Evolutionary conservation across 441 rosid species (phyloP).

Genomic region (Adansonia gregorii): DNA sequence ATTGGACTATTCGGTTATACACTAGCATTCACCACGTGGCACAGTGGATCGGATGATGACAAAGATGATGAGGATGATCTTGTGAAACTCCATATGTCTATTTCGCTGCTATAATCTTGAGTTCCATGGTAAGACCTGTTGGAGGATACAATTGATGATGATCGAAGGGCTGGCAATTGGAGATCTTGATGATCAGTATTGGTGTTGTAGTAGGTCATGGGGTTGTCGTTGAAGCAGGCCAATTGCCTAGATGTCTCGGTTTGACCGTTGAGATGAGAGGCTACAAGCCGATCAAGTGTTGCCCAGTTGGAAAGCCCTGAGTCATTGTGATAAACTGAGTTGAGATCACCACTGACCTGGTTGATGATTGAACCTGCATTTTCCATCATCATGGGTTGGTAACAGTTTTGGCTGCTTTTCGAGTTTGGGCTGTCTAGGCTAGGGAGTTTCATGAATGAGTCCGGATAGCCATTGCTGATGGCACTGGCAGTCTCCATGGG

Average conservation of each 20-base stretch:
- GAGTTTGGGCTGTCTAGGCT: constrained; percentile 61
- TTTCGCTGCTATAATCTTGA: constrained; percentile 49
- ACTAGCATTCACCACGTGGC: constrained; percentile 58
- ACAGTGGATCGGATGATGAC: constrained; percentile 50
- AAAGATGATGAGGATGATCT: constrained; percentile 38
- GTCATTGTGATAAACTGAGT: constrained; percentile 30
- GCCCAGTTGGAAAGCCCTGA: constrained; percentile 58
- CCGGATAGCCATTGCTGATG: constrained; percentile 31
- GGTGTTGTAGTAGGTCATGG: constrained; percentile 35
- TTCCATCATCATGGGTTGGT: constrained; percentile 40
- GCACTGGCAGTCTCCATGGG: constrained; percentile 18
- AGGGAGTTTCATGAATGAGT: constrained; percentile 68
- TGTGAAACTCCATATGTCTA: constrained; percentile 57
- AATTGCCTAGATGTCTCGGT: constrained; percentile 44
- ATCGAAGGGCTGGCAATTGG: constrained; percentile 41
- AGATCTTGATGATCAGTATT: constrained; percentile 32
- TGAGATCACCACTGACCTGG: constrained; percentile 41
- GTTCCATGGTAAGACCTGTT: constrained; percentile 42
- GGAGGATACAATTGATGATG: constrained; percentile 35
- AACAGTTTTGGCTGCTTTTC: constrained; percentile 37
- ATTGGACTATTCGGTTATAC: constrained; percentile 51
- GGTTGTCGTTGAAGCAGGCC: constrained; percentile 45
- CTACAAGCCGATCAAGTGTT: constrained; percentile 64
- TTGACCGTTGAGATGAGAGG: constrained; percentile 73
- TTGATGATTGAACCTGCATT: constrained; percentile 26